These are phyloP conservation scores for Crithidia fasciculata DNA, from an alignment of 208 protist genomes.

Conservation along the genomic window DNA sequence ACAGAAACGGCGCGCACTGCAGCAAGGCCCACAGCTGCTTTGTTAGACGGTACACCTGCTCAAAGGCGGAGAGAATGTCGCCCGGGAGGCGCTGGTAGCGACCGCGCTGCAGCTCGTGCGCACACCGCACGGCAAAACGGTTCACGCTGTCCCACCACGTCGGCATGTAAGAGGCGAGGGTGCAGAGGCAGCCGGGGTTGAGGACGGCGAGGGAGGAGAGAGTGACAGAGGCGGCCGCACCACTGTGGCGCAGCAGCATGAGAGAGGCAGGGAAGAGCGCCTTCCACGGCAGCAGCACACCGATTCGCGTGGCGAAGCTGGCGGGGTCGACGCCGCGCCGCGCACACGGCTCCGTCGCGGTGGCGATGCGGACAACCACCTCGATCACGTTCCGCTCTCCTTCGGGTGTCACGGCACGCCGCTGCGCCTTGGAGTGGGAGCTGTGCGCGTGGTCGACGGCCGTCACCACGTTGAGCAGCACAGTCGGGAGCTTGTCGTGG, in stretches of 20 bases:
- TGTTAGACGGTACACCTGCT: constrained; percentile 71
- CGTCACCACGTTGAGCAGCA: constrained; percentile 53
- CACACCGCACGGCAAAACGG: constrained; percentile 58
- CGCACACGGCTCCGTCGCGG: constrained; percentile 44
- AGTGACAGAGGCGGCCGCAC: constrained; percentile 54
- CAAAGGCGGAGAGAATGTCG: constrained; percentile 78
- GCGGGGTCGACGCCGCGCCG: constrained; percentile 40
- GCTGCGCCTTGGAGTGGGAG: constrained; percentile 45
- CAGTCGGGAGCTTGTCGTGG: constrained; percentile 49
- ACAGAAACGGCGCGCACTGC: constrained; percentile 74
- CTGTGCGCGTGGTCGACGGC: constrained; percentile 76
- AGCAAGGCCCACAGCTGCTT: constrained; percentile 82
- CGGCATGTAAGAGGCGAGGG: constrained; percentile 42
- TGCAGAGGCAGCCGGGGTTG: constrained; percentile 65
- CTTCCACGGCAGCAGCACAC: constrained; percentile 55
- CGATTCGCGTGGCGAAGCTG: constrained; percentile 44
- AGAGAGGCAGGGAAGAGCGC: constrained; percentile 50
- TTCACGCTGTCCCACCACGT: constrained; percentile 68
- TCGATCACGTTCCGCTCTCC: constrained; percentile 51
- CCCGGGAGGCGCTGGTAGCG: constrained; percentile 81
- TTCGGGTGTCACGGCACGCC: constrained; percentile 35
- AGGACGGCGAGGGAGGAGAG: constrained; percentile 67
- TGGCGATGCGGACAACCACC: constrained; percentile 66
- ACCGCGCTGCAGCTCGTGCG: constrained; percentile 69
- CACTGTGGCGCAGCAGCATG: constrained; percentile 65